A percentile compares a stretch with the other conserved stretches of the same genome.
These are phyloP conservation scores for Teunomyces barrocoloradensis DNA, from an alignment of 805 yeast species.

Conservation along the genomic window DNA sequence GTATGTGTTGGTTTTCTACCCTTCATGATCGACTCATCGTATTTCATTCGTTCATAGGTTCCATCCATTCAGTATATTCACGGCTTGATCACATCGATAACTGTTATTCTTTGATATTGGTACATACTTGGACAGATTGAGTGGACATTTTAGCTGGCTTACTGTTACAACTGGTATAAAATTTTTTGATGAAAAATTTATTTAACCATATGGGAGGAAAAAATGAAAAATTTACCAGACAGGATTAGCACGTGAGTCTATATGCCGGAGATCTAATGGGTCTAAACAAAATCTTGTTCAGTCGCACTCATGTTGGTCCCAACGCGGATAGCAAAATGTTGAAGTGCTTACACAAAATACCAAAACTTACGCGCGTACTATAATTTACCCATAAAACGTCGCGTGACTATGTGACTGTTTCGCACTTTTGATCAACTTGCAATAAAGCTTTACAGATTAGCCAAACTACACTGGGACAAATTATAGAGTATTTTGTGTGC, in stretches of 20 bases:
- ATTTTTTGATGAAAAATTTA: conserved; percentile 3
- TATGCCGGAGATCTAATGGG: neutral
- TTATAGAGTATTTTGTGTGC: neutral
- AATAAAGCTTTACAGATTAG: conserved; percentile 2
- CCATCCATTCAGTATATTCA: neutral
- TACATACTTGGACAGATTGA: conserved; percentile 89
- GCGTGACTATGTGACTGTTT: conserved; percentile 3
- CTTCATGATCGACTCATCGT: neutral
- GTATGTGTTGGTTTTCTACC: neutral
- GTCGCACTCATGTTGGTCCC: neutral
- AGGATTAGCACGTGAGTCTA: conserved; percentile 1
- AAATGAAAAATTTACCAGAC: conserved; percentile 4
- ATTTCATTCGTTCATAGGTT: neutral
- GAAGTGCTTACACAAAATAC: neutral
- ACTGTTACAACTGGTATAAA: conserved; percentile 4
- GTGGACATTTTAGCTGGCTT: conserved; percentile 51
- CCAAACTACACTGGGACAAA: neutral
- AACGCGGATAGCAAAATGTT: neutral
- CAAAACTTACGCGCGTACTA: neutral
- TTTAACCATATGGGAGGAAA: conserved; percentile 3
- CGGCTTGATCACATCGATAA: neutral
- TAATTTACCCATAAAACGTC: neutral
- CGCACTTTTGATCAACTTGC: neutral
- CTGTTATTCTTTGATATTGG: conserved; percentile 4
- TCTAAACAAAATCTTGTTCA: neutral